Evolutionary conservation across 2,329 filamentous ascomycete genomes (phyloP), one percentile per base, ranked within the genome.

Genomic region (Ophiosphaerella narmari): DNA sequence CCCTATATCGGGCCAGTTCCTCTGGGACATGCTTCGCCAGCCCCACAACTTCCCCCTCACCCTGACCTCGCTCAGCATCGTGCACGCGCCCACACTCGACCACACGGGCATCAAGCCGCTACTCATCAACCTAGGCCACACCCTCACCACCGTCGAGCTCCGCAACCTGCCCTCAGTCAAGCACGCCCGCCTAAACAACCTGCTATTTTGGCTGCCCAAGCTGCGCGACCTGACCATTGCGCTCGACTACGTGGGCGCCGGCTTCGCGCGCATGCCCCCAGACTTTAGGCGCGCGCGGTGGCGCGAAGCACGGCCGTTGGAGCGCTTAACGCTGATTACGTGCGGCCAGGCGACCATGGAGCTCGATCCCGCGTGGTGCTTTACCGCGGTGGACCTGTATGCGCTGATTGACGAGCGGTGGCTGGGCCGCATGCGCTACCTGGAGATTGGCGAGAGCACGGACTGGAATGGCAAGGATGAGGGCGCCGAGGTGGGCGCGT

Each of bases 211-310:
- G 51, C 70, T 76, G 4, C 76, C 77, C 0, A 57, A 69, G 5
- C 60, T 80, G 2, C 62, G 61, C 2, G 52, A 55, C 18, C 71
- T 81, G 1, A 75, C 71, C 53, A 66, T 80, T 38, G 73, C 75
- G 18, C 67, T 78, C 8, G 78, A 80, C 52, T 80, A 79, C 63
- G 75, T 80, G 43, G 63, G 75, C 68, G 57, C 66, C 7, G 53
- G 74, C 36, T 77, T 79, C 55, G 74, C 59, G 4, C 40, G 57
- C 24, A 56, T 63, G 52, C 66, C 66, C 0, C 3, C 21, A 0
- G 52, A 52, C 16, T 70, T 62, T 43, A 33, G 43, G 0, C 37
- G 59, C 0, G 21, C 24, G 0, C 48, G 45, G 14, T 70, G 65
- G 67, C 14, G 18, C 7, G 44, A 58, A 4, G 50, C 67, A 5